Conservation (phyloP, 2,329 filamentous ascomycete species). For the Cladosporium sp. region DNA sequence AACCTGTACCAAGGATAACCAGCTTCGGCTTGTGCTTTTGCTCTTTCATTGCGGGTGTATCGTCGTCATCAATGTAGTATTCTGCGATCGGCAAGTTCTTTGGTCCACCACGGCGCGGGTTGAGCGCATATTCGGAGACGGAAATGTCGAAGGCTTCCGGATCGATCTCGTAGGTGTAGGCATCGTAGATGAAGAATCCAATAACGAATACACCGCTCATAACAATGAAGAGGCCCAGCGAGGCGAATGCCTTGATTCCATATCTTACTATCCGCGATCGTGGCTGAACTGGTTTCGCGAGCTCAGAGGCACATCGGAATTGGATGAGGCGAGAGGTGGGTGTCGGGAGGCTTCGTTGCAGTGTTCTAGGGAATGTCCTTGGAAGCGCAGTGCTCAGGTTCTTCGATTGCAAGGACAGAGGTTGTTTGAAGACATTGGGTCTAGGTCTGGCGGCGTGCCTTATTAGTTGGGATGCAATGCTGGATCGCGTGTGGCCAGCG, state of each 20-base stretch:
- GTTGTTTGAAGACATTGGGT: neutral
- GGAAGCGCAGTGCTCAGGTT: constrained; percentile 4
- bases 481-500: constrained; percentile 12
- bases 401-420: neutral
- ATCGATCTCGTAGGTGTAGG: constrained; percentile 79
- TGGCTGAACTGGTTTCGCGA: constrained; percentile 1
- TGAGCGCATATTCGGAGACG: constrained; percentile 79
- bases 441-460: neutral
- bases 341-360: constrained; percentile 15
- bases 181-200: constrained; percentile 91
- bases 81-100: constrained; percentile 95
- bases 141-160: constrained; percentile 65
- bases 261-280: constrained; percentile 42
- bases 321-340: constrained; percentile 16
- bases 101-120: constrained; percentile 76
- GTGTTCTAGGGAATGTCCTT: constrained; percentile 16
- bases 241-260: constrained; percentile 65
- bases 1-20: constrained; percentile 89
- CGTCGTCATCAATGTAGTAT: constrained; percentile 83
- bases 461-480: neutral
- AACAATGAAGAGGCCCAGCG: constrained; percentile 70
- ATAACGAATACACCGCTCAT: constrained; percentile 66
- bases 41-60: constrained; percentile 62
- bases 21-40: constrained; percentile 87
- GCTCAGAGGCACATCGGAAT: constrained; percentile 13